Evolutionary conservation across 1,139 yeast species (phyloP).

Genomic region (Casaregolazyma suthepensis): DNA sequence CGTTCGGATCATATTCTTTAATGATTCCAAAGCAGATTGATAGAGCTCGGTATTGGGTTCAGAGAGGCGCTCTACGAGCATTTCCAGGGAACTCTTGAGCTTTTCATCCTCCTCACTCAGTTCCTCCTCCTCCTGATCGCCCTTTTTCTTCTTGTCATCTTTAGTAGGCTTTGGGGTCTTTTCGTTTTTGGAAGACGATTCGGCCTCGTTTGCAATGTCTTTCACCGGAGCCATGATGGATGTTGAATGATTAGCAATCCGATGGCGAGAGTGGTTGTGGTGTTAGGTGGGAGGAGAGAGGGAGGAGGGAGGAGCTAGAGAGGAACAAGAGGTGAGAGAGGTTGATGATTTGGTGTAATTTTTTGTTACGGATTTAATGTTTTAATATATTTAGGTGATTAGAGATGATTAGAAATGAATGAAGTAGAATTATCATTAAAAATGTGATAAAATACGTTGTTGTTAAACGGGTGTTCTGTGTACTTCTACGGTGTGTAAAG

Average conservation of each 20-base stretch:
- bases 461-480: too few relatives aligned
- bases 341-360: not conserved
- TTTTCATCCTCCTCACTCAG: conserved; percentile 90
- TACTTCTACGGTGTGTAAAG: too few relatives aligned
- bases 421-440: too few relatives aligned
- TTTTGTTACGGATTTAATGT: too few relatives aligned
- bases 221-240: conserved; percentile 7
- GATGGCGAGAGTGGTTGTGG: conserved; percentile 4
- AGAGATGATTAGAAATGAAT: too few relatives aligned
- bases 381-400: too few relatives aligned
- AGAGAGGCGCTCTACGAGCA: conserved; percentile 62
- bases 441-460: too few relatives aligned
- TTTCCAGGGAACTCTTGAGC: conserved; percentile 79
- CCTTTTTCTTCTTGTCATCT: conserved; percentile 28
- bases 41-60: conserved; percentile 49
- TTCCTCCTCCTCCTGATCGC: conserved; percentile 58
- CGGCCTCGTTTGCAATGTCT: conserved; percentile 11
- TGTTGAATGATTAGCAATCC: conserved; percentile 2
- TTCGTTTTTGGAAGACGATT: conserved; percentile 7
- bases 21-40: conserved; percentile 52
- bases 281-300: not conserved
- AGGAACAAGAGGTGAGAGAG: not conserved
- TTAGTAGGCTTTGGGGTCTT: conserved; percentile 7
- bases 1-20: conserved; percentile 77
- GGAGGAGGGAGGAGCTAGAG: not conserved